A percentile compares a stretch with the other conserved stretches of the same genome.
Conservation (phyloP, 805 yeast species). For the Metschnikowia proteae region DNA sequence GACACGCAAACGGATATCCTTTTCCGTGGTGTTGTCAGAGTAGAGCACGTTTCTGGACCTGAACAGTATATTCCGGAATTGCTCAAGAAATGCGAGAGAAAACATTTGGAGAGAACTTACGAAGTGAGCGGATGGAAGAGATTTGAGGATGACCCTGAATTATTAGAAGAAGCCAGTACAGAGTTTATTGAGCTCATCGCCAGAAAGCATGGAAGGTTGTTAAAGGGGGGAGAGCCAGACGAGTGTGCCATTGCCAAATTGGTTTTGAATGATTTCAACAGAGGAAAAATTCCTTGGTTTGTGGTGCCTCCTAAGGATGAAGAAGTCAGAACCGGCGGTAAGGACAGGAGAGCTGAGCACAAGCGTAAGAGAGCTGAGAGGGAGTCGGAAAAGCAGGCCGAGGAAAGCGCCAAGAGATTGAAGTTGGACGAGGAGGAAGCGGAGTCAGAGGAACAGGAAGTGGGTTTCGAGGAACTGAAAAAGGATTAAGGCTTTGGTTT, state of each 20-base stretch:
- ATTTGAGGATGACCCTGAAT: slow-evolving; percentile 43
- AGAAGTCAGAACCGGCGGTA: slow-evolving; percentile 50
- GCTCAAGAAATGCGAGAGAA: slow-evolving; percentile 76
- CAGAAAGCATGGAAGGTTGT: slow-evolving; percentile 84
- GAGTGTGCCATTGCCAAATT: slow-evolving; percentile 89
- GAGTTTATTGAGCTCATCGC: slow-evolving; percentile 91
- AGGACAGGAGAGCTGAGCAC: slow-evolving; percentile 50
- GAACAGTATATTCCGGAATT: slow-evolving; percentile 93
- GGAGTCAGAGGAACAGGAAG: slow-evolving; percentile 15
- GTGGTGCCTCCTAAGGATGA: slow-evolving; percentile 84
- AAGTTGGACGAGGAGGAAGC: slow-evolving; percentile 22
- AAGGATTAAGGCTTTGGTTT: slow-evolving; percentile 1
- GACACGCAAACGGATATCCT: slow-evolving; percentile 90
- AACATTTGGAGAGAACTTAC: slow-evolving; percentile 92
- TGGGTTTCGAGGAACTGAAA: neutral
- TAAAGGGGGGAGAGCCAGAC: slow-evolving; percentile 98
- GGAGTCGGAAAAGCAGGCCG: slow-evolving; percentile 31
- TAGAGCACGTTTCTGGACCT: slow-evolving; percentile 93
- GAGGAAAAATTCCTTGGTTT: slow-evolving; percentile 98
- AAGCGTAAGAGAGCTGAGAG: slow-evolving; percentile 53
- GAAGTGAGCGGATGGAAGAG: slow-evolving; percentile 85
- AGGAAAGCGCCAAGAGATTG: slow-evolving; percentile 24
- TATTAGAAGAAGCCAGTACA: slow-evolving; percentile 41
- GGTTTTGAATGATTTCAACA: slow-evolving; percentile 87
- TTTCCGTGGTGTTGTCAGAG: slow-evolving; percentile 96